A percentile compares a stretch with the other conserved stretches of the same genome.
These are phyloP conservation scores for Fusarium sp. DNA, from an alignment of 2,329 filamentous ascomycete species.

Conservation along the genomic window DNA sequence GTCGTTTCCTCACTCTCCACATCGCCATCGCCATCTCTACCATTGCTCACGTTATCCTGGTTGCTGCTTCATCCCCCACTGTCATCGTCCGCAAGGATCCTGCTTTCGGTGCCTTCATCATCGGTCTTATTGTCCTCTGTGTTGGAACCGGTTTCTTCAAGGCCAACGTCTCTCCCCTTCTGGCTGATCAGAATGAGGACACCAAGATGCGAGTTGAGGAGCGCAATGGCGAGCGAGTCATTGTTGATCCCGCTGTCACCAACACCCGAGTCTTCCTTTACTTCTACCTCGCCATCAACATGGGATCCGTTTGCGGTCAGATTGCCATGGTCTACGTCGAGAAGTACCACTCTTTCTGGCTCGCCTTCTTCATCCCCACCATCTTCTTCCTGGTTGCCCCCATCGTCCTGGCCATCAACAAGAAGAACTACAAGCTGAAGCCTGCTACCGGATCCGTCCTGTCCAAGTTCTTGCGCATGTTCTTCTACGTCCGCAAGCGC, in stretches of 20 bases:
- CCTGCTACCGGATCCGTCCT: constrained; percentile 80
- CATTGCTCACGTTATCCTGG: constrained; percentile 74
- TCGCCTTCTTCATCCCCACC: constrained; percentile 76
- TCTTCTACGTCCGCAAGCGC: constrained; percentile 71
- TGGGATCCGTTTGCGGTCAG: constrained; percentile 72
- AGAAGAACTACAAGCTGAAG: constrained; percentile 69
- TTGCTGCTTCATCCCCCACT: constrained; percentile 72
- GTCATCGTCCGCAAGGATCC: constrained; percentile 70
- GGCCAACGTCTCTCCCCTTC: constrained; percentile 79
- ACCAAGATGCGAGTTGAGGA: constrained; percentile 68
- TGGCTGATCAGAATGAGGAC: constrained; percentile 77
- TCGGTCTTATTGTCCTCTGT: constrained; percentile 68
- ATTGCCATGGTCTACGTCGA: constrained; percentile 78
- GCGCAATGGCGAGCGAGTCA: constrained; percentile 72
- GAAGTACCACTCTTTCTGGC: constrained; percentile 82
- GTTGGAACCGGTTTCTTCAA: constrained; percentile 85
- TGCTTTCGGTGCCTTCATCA: constrained; percentile 75
- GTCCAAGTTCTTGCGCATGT: constrained; percentile 73
- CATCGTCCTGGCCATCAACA: constrained; percentile 70
- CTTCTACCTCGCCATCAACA: constrained; percentile 70
- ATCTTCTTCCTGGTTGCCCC: constrained; percentile 73
- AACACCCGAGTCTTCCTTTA: constrained; percentile 77
- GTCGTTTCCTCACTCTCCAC: constrained; percentile 80
- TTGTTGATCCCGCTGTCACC: constrained; percentile 77
- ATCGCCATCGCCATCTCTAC: constrained; percentile 75